Base-by-base conservation (phyloP, 768 basidiomycete species). In the Crepidotus variabilis region DNA sequence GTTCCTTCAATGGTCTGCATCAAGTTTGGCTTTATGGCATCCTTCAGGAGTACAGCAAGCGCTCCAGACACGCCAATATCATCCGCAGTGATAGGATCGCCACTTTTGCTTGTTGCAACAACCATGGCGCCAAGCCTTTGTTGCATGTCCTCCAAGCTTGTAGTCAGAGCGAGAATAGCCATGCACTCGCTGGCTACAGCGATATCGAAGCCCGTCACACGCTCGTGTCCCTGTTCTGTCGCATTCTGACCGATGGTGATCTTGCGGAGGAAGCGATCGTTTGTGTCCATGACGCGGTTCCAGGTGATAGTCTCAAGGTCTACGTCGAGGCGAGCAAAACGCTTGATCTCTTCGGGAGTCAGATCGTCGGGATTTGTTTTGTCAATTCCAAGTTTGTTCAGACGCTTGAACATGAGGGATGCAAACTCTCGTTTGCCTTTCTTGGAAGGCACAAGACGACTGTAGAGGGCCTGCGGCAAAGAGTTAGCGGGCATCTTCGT, bases 11-110 rank as follows among this genome's bases (percentile, higher is more conserved):
- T 22, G n/a, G 95, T 94, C 73, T 99, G 96, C 96, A 99, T 99
- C 60, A 99, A 73, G 69, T 98, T 99, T 21, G 96, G 96, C 76
- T 98, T 99, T 77, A 99, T 94, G 14, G 97, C 92, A 65, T 99
- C 96, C 77, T 98, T 98, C 87, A 99, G 90, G 60, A 99, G 81
- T 51, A 98, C 95, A 13, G 96, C 92, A 52, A 99, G 84, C 51
- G 96, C 94, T 56, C 94, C 95, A 60, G 93, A 89, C 62, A 90
- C 92, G 61, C 96, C 96, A 52, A 99, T 82, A 69, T 99, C 96
- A 67, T 98, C 96, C 22, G 94, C 94, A 35, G 96, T 99, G 71
- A 99, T 80, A 23, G 95, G 85, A 2, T 94, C 90, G 20, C 96
- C 97, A 20, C 78, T 81, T 70, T 91, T 95, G 76, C 89, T 90